These are phyloP conservation scores for Lactuca saligna DNA, from an alignment of 129 eudicot species.

Conservation along the genomic window DNA sequence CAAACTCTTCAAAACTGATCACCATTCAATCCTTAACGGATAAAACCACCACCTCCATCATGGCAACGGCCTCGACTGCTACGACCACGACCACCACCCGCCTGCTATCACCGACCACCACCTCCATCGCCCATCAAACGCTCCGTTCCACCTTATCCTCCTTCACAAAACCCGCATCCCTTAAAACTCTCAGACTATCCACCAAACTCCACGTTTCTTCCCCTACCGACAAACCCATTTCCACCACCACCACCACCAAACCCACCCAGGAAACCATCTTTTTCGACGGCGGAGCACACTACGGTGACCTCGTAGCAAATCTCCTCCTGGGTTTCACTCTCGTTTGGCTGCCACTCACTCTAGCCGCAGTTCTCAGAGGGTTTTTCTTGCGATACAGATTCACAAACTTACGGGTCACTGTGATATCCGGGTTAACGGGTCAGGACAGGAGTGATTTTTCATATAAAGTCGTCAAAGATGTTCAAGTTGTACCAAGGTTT, in stretches of 20 bases:
- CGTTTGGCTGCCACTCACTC: slow-evolving; percentile 81
- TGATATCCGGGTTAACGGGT: slow-evolving; percentile 89
- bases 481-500: slow-evolving; percentile 92
- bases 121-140: slow-evolving; percentile 16
- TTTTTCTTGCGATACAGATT: slow-evolving; percentile 84
- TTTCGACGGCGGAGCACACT: slow-evolving; percentile 97
- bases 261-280: slow-evolving; percentile 68
- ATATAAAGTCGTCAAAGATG: slow-evolving; percentile 75
- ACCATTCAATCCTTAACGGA: slow-evolving; percentile 20
- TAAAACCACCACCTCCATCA: slow-evolving; percentile 42
- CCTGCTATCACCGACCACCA: slow-evolving; percentile 25
- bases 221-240: slow-evolving; percentile 49
- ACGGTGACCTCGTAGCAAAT: slow-evolving; percentile 85
- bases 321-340: slow-evolving; percentile 90
- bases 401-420: slow-evolving; percentile 81
- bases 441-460: slow-evolving; percentile 92
- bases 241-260: slow-evolving; percentile 44
- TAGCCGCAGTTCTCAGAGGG: slow-evolving; percentile 92
- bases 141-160: slow-evolving; percentile 24
- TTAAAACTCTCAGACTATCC: slow-evolving; percentile 36
- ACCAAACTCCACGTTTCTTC: slow-evolving; percentile 62
- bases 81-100: slow-evolving; percentile 28
- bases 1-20: slow-evolving; percentile 22
- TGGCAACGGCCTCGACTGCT: slow-evolving; percentile 40
- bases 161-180: slow-evolving; percentile 36